phyloP scores from a whole-genome alignment of 2,329 filamentous ascomycete species.

The Pseudofabraea citricarpa region DNA sequence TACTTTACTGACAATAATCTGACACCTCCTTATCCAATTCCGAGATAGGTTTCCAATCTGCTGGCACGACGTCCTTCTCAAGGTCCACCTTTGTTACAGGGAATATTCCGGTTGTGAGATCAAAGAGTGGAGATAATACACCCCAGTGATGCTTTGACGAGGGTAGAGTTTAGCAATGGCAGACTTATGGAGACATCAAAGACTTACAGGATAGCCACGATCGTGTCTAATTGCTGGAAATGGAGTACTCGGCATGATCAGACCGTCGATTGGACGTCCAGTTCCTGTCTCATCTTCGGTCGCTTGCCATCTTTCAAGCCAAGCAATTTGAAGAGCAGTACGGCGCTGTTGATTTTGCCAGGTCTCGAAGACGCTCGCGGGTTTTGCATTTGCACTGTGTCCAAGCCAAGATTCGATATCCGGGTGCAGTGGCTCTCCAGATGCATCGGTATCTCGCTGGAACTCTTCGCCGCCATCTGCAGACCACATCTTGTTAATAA shows the following conservation, averaged over 20 bases:
- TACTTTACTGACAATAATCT: conserved; percentile 17
- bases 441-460: conserved; percentile 16
- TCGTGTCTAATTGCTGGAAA: conserved; percentile 9
- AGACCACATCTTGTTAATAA: conserved; percentile 16
- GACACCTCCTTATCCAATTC: conserved; percentile 15
- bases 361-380: conserved; percentile 18
- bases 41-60: conserved; percentile 17
- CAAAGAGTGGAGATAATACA: conserved; percentile 8
- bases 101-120: conserved; percentile 20
- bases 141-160: conserved; percentile 7
- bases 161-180: not conserved
- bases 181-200: not conserved
- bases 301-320: conserved; percentile 19
- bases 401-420: conserved; percentile 17
- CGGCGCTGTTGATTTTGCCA: conserved; percentile 21
- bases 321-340: conserved; percentile 13
- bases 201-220: conserved; percentile 9
- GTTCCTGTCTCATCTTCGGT: conserved; percentile 3
- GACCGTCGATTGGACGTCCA: conserved; percentile 9
- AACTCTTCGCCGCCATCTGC: conserved; percentile 16
- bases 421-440: conserved; percentile 18
- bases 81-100: conserved; percentile 20
- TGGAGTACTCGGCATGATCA: conserved; percentile 9
- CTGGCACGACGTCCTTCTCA: conserved; percentile 15
- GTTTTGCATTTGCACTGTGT: conserved; percentile 9